phyloP scores from a whole-genome alignment of 768 basidiomycete species.

The Leccinum pellstonianum region DNA sequence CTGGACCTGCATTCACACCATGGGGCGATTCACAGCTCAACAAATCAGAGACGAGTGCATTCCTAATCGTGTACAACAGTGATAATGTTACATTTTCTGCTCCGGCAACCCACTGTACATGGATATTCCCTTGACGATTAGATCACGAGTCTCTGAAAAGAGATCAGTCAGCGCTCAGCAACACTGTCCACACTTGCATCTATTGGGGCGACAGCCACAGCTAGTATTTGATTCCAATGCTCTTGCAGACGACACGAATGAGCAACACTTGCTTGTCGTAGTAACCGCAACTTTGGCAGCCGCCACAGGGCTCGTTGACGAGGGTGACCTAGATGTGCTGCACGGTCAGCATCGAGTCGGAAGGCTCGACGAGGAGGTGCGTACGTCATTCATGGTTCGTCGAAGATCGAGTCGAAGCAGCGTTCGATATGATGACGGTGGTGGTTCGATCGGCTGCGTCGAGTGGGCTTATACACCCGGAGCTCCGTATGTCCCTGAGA shows the following conservation, averaged over 20 bases:
- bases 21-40: constrained; percentile 18
- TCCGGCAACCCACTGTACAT: background rate
- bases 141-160: background rate
- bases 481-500: background rate
- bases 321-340: background rate
- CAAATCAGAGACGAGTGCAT: constrained; percentile 14
- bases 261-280: background rate
- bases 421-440: background rate
- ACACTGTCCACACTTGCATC: background rate
- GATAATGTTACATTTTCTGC: background rate
- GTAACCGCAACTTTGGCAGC: background rate
- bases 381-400: background rate
- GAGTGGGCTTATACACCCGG: background rate
- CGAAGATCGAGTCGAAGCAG: background rate
- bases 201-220: background rate
- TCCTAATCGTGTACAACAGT: constrained; percentile 1
- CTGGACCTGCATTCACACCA: background rate
- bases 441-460: background rate
- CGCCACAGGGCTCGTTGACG: background rate
- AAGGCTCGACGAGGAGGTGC: background rate
- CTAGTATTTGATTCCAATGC: background rate
- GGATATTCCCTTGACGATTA: background rate
- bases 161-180: background rate
- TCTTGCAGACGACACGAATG: background rate
- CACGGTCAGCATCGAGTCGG: background rate